phyloP scores from a whole-genome alignment of 345 rosid genomes.

The Heritiera fomes region DNA sequence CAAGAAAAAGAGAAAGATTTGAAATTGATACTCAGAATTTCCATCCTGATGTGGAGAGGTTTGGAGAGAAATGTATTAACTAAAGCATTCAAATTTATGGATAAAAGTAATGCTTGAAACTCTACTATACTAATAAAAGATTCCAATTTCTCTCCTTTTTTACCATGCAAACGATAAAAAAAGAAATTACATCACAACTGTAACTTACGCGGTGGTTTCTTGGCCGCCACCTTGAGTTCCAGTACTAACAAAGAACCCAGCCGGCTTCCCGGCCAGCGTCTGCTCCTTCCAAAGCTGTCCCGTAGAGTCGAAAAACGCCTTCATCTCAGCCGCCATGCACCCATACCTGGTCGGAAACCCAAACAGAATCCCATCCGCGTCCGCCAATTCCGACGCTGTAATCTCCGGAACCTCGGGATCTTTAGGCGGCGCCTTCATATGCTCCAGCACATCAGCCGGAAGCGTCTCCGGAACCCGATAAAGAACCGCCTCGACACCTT shows the following conservation, averaged over 20 bases:
- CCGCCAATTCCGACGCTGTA: conserved; percentile 48
- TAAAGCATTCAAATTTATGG: neutral
- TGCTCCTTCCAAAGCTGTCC: conserved; percentile 64
- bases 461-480: conserved; percentile 69
- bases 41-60: neutral
- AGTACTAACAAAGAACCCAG: conserved; percentile 80
- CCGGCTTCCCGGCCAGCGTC: conserved; percentile 80
- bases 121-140: neutral
- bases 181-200: neutral
- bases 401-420: conserved; percentile 54
- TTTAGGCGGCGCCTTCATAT: conserved; percentile 57
- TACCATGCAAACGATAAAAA: neutral
- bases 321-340: conserved; percentile 83
- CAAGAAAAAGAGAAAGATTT: neutral
- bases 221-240: conserved; percentile 94
- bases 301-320: conserved; percentile 71
- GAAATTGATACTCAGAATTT: neutral
- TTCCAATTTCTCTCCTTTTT: neutral
- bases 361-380: conserved; percentile 63
- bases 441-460: conserved; percentile 47
- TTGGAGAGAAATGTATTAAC: neutral
- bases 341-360: conserved; percentile 88
- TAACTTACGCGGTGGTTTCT: conserved; percentile 79
- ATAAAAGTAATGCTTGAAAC: neutral
- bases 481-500: conserved; percentile 57